Base-by-base conservation (phyloP, 129 eudicot species). In the Silybum marianum region DNA sequence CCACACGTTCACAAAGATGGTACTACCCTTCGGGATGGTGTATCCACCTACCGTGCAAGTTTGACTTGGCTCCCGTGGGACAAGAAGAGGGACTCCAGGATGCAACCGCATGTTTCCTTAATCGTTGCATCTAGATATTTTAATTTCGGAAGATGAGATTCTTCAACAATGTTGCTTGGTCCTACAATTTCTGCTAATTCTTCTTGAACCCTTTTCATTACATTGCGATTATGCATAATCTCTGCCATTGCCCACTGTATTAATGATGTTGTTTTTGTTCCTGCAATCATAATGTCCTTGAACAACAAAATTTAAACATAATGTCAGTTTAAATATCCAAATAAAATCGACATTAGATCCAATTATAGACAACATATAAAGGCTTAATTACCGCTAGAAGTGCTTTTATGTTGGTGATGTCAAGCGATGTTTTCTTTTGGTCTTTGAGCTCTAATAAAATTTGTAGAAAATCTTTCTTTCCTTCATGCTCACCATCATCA, bases 141-240 rank as follows among this genome's bases (percentile, higher is more conserved):
- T 21, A 77, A 26, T 69, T 79, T 79, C 0, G 60, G 58, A 16
- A 79, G 69, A 71, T 79, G 77, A 51, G 69, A 48, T 48, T 79
- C 77, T 54, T 79, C 77, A 0, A 79, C 83, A 3, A 48, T 21
- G 70, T 79, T 69, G 19, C 46, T 46, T 44, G 32, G 4, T 21
- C 76, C 82, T 28, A 79, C 76, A 3, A 69, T 28, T 19, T 78
- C 54, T n/a, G 32, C 76, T 30, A 79, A 16, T 69, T 79, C 83
- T 21, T 51, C 54, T 19, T 79, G 83, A 79, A 70, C 58, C 83
- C 46, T 79, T 71, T 54, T 71, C 83, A 79, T 79, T 71, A 79
- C n/a, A 2, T 13, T 44, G 1, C 21, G 75, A 44, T 78, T 78
- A 3, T 26, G 70, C 16, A 78, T 44, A n/a, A 78, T 69, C 68